Conservation (phyloP, 2,329 filamentous ascomycete genomes). For the Monilinia aucupariae region DNA sequence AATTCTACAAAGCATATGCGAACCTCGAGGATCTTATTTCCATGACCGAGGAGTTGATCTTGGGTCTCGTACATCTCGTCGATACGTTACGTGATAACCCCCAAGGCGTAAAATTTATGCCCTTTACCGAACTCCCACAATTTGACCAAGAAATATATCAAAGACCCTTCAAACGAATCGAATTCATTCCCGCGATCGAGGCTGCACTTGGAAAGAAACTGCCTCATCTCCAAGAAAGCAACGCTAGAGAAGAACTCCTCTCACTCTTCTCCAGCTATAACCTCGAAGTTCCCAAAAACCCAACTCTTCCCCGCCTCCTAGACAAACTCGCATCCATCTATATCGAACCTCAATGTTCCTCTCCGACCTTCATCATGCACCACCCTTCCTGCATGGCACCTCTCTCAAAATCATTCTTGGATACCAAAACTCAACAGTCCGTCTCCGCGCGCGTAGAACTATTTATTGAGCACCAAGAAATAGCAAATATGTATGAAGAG, state of each 20-base stretch:
- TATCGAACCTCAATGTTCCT: conserved; percentile 69
- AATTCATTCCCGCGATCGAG: conserved; percentile 80
- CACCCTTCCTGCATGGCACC: conserved; percentile 90
- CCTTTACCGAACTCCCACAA: conserved; percentile 38
- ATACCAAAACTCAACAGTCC: conserved; percentile 63
- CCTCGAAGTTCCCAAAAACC: conserved; percentile 45
- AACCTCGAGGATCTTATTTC: conserved; percentile 68
- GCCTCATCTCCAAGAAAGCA: conserved; percentile 39
- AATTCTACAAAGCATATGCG: conserved; percentile 88
- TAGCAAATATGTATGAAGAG: conserved; percentile 97
- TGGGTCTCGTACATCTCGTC: conserved; percentile 50
- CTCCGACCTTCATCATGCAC: conserved; percentile 79
- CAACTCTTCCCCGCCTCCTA: conserved; percentile 64
- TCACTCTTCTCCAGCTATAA: conserved; percentile 47
- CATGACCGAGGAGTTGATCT: conserved; percentile 68
- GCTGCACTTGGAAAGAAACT: conserved; percentile 48
- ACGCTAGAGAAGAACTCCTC: conserved; percentile 55
- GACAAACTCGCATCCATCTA: conserved; percentile 72
- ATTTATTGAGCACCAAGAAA: conserved; percentile 72
- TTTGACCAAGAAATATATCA: conserved; percentile 46
- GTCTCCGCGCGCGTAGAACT: conserved; percentile 81
- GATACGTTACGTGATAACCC: conserved; percentile 42
- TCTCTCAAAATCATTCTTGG: conserved; percentile 78
- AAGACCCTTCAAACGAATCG: conserved; percentile 59
- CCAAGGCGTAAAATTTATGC: conserved; percentile 35